phyloP scores from a whole-genome alignment of 257 asterid genomes.

The Solanum raphanifolium region DNA sequence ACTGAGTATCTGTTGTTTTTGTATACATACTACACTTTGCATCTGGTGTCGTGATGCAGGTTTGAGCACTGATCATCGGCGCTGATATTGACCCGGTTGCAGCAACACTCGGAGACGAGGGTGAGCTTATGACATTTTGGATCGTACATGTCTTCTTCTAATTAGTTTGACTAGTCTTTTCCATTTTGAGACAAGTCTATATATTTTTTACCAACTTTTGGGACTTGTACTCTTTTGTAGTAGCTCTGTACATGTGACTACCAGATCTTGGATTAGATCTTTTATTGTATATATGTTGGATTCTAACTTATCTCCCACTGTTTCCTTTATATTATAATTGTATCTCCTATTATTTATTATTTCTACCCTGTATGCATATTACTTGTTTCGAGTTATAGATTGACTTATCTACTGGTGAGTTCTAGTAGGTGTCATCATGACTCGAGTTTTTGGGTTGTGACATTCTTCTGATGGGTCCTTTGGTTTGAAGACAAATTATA shows the following conservation, averaged over 20 bases:
- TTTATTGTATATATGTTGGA: not conserved
- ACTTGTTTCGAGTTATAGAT: no score
- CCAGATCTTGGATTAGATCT: not conserved
- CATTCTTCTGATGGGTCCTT: not conserved
- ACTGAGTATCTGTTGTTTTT: not conserved
- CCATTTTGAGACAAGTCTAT: not conserved
- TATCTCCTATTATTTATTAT: not conserved
- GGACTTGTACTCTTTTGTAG: not conserved
- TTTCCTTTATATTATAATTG: not conserved
- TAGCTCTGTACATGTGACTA: not conserved
- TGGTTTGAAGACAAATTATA: not conserved
- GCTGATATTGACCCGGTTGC: not conserved
- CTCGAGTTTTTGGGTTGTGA: not conserved
- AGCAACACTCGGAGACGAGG: not conserved
- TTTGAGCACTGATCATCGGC: no score
- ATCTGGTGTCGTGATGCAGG: no score
- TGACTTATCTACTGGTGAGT: not conserved
- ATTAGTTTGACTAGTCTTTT: not conserved
- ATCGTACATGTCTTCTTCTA: not conserved
- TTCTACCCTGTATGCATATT: not conserved
- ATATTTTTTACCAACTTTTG: no score
- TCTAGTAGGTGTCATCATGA: not conserved
- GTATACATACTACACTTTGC: not conserved
- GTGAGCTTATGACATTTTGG: not conserved
- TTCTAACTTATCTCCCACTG: not conserved